These are phyloP conservation scores for Candida railenensis DNA, from an alignment of 805 yeast genomes.

Conservation along the genomic window DNA sequence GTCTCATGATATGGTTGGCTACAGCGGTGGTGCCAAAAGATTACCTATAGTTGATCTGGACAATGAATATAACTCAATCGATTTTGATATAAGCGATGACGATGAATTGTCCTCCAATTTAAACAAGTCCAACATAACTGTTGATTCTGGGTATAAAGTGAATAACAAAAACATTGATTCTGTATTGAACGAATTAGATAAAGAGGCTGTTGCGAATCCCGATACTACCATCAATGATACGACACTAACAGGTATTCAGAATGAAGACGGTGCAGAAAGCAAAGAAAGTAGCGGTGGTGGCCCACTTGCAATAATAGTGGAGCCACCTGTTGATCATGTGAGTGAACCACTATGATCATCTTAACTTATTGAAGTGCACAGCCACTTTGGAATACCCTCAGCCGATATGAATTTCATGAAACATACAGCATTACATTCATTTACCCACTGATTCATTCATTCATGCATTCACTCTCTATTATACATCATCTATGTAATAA, in stretches of 20 bases:
- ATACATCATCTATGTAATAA: too few relatives aligned
- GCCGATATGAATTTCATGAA: too few relatives aligned
- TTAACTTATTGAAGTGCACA: too few relatives aligned
- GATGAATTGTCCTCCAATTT: slow-evolving; percentile 11
- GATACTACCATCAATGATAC: not conserved
- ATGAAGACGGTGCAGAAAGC: not conserved
- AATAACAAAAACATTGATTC: slow-evolving; percentile 2
- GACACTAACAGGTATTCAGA: not conserved
- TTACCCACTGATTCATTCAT: too few relatives aligned
- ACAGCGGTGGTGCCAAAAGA: slow-evolving; percentile 34
- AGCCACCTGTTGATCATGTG: not conserved
- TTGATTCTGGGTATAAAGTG: slow-evolving; percentile 1
- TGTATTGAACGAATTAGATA: not conserved
- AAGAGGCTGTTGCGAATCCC: slow-evolving; percentile 1
- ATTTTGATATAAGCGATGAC: slow-evolving; percentile 31
- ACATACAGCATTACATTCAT: too few relatives aligned
- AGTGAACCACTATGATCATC: too few relatives aligned
- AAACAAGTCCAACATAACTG: slow-evolving; percentile 3
- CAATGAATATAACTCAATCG: slow-evolving; percentile 37
- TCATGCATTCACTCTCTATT: too few relatives aligned
- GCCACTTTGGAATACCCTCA: too few relatives aligned
- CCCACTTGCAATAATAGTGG: slow-evolving; percentile 2
- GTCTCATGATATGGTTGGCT: slow-evolving; percentile 38
- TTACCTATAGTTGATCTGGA: slow-evolving; percentile 48
- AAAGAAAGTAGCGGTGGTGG: slow-evolving; percentile 13